Evolutionary conservation across 306 rosid species (phyloP), one percentile per base, ranked within the genome.

Genomic region (Cucurbita argyrosperma): DNA sequence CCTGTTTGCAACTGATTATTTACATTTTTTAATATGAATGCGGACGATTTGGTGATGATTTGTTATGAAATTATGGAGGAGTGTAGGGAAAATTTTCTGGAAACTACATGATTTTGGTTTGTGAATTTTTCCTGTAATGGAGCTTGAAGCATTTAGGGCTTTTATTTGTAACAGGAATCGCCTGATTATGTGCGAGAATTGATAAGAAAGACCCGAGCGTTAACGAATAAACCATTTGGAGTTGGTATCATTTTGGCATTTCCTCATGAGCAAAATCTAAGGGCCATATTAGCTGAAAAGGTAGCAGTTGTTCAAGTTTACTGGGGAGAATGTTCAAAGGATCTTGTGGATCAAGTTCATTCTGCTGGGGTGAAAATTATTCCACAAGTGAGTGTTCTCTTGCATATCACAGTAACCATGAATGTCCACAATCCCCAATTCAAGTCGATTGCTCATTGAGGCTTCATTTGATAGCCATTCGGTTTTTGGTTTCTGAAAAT

Each of bases 201-300:
- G 50, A 90, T 90, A 76, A 78, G 80, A 72, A 86, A 73, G 75
- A 92, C 96, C 1, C 81, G 89, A 76, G 45, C 84, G 50, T 80
- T 90, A 61, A 92, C 98, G 26, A 85, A 88, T 57, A 90, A 90
- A 82, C 91, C 96, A 1, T 92, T 92, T 77, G 98, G 96, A 51
- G 80, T 90, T 43, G 96, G 90, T 64, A 68, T 90, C 6, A 89
- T 92, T 80, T 80, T 92, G 14, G 93, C 96, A 6, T 92, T 92
- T 83, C 93, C 96, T 5, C 89, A 77, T 38, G 86, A 87, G 83
- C 84, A 87, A 72, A 92, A 92, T 50, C 74, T 92, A 67, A 87
- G 83, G 72, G 91, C 81, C 58, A 84, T 92, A 72, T 76, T 90
- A 47, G 90, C 86, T 16, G 96, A 90, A 73, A 88, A 88, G 78